Evolutionary conservation across 2,329 filamentous ascomycete species (phyloP).

Genomic region (Aspergillus spinulosporus): DNA sequence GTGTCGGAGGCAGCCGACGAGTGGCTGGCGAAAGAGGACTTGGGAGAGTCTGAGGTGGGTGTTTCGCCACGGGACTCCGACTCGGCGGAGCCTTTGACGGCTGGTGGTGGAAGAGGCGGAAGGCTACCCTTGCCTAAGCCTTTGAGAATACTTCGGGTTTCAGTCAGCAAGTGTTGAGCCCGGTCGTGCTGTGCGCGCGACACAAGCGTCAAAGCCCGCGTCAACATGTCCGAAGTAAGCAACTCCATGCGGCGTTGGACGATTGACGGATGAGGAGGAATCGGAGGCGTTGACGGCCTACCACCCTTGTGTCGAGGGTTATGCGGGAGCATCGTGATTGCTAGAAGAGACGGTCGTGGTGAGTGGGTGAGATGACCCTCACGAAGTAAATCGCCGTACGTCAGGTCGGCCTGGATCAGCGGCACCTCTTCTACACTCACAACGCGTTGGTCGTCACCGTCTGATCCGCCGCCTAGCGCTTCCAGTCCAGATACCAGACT

Average conservation of each 20-base stretch:
- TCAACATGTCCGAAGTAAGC: slow-evolving; percentile 96
- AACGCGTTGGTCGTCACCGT: slow-evolving; percentile 79
- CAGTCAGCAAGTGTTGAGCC: slow-evolving; percentile 85
- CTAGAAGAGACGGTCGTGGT: slow-evolving; percentile 83
- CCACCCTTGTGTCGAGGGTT: slow-evolving; percentile 62
- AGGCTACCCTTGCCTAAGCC: slow-evolving; percentile 92
- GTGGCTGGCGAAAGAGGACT: slow-evolving; percentile 38
- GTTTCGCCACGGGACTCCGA: slow-evolving; percentile 42
- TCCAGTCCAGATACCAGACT: slow-evolving; percentile 94
- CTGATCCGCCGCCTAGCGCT: slow-evolving; percentile 82
- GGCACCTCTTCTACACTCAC: slow-evolving; percentile 92
- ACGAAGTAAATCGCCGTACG: slow-evolving; percentile 87
- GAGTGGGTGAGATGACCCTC: slow-evolving; percentile 84
- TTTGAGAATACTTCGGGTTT: slow-evolving; percentile 93
- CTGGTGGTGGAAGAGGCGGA: slow-evolving; percentile 72
- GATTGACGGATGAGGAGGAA: slow-evolving; percentile 90
- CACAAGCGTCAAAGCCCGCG: slow-evolving; percentile 84
- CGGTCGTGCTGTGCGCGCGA: slow-evolving; percentile 90
- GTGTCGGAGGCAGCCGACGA: slow-evolving; percentile 40
- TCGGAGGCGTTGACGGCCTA: slow-evolving; percentile 67
- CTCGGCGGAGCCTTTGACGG: slow-evolving; percentile 40
- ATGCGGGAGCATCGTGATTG: slow-evolving; percentile 87
- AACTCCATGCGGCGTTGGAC: slow-evolving; percentile 97
- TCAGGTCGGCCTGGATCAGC: slow-evolving; percentile 89
- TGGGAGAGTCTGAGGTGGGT: slow-evolving; percentile 41